These are phyloP conservation scores for Dactylis glomerata DNA, from an alignment of 176 grass and related monocot species.

Conservation along the genomic window DNA sequence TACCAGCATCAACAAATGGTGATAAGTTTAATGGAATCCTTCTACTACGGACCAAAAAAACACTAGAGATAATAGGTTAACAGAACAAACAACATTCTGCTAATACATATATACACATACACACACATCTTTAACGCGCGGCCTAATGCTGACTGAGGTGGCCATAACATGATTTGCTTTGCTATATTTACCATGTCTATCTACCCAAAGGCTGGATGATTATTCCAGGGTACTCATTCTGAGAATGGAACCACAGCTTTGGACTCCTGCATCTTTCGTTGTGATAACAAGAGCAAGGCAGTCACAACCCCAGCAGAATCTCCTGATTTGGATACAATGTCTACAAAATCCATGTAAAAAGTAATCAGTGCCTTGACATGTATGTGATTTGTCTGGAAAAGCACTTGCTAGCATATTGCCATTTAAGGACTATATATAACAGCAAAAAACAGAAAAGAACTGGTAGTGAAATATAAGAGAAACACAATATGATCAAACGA, in stretches of 20 bases:
- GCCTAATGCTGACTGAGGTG: conserved; percentile 21
- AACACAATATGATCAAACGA: not conserved
- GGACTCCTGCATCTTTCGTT: not conserved
- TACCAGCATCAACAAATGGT: conserved; percentile 45
- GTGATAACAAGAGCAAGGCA: conserved; percentile 18
- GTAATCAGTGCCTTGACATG: not conserved
- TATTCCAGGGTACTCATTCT: conserved; percentile 32
- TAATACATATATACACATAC: conserved; percentile 59
- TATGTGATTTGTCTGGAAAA: not conserved
- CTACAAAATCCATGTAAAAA: conserved; percentile 20
- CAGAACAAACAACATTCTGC: conserved; percentile 34
- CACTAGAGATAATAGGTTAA: conserved; percentile 5
- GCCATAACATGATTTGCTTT: conserved; percentile 33
- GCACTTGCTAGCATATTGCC: not conserved
- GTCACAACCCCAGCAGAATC: conserved; percentile 14
- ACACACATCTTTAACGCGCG: conserved; percentile 27
- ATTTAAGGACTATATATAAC: not conserved
- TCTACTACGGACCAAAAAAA: conserved; percentile 15
- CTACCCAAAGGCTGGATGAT: conserved; percentile 20
- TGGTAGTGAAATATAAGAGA: not conserved
- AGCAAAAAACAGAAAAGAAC: not conserved
- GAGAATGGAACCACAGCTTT: not conserved
- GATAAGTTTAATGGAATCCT: conserved; percentile 21
- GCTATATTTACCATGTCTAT: conserved; percentile 38
- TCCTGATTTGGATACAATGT: conserved; percentile 20